Evolutionary conservation across 805 yeast genomes (phyloP).

Genomic region (Cyberlindnera amylophila): DNA sequence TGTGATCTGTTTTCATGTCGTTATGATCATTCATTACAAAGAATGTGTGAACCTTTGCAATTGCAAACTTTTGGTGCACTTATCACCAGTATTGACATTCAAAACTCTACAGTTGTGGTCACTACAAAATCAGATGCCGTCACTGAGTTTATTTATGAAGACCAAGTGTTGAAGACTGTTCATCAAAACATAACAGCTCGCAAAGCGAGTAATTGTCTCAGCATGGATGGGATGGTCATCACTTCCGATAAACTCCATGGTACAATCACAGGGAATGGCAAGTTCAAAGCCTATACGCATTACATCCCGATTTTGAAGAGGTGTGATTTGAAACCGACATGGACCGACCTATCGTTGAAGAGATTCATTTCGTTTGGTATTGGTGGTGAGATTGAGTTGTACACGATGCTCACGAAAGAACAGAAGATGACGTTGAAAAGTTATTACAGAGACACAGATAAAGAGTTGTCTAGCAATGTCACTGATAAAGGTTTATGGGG

Average conservation of each 20-base stretch:
- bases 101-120: slow-evolving; percentile 21
- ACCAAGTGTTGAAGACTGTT: slow-evolving; percentile 10
- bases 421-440: slow-evolving; percentile 4
- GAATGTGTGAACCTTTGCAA: slow-evolving; percentile 14
- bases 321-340: slow-evolving; percentile 31
- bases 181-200: slow-evolving; percentile 23
- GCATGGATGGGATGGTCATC: slow-evolving; percentile 12
- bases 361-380: slow-evolving; percentile 32
- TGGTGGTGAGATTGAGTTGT: slow-evolving; percentile 35
- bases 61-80: slow-evolving; percentile 10
- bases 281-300: slow-evolving; percentile 21
- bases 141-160: slow-evolving; percentile 18
- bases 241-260: slow-evolving; percentile 24
- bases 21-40: slow-evolving; percentile 15
- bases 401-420: slow-evolving; percentile 17
- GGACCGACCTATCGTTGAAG: slow-evolving; percentile 24
- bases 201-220: slow-evolving; percentile 18
- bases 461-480: slow-evolving; percentile 4
- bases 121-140: slow-evolving; percentile 30
- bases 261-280: slow-evolving; percentile 18
- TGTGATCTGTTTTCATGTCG: slow-evolving; percentile 8
- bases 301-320: slow-evolving; percentile 31
- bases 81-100: slow-evolving; percentile 24
- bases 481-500: slow-evolving; percentile 26
- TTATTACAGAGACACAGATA: not conserved